phyloP scores from a whole-genome alignment of 169 alveolate genomes.

The Condylostoma magnum region DNA sequence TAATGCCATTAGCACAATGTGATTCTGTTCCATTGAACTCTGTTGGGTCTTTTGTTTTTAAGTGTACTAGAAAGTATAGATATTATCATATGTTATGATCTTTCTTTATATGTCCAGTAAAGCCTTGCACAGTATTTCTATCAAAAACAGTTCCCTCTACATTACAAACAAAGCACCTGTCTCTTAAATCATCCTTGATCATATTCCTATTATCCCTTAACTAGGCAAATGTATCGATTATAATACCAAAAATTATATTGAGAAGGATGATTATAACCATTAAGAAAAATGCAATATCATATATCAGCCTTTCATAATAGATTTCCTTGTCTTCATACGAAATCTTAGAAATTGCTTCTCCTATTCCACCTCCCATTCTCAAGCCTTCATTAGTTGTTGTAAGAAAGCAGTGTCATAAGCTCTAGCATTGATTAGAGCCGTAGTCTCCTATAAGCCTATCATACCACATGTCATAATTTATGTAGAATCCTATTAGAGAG shows the following conservation, averaged over 20 bases:
- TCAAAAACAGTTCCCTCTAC: constrained; percentile 7
- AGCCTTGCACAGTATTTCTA: not conserved
- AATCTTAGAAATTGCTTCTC: constrained; percentile 29
- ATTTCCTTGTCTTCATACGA: not conserved
- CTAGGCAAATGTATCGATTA: constrained; percentile 52
- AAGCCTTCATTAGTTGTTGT: constrained; percentile 28
- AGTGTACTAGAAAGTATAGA: constrained; percentile 28
- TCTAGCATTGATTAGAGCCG: not conserved
- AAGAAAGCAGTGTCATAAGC: constrained; percentile 23
- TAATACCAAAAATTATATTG: constrained; percentile 44
- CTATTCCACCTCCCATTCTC: constrained; percentile 38
- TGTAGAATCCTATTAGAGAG: constrained; percentile 17
- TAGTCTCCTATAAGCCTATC: not conserved
- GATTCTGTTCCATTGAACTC: constrained; percentile 72
- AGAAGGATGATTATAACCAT: constrained; percentile 36
- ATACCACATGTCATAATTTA: constrained; percentile 29
- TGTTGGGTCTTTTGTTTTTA: constrained; percentile 40
- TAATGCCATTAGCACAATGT: no score
- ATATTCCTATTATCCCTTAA: constrained; percentile 36
- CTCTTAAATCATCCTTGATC: not conserved
- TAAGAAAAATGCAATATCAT: constrained; percentile 45
- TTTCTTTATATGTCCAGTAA: constrained; percentile 20
- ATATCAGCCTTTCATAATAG: constrained; percentile 32
- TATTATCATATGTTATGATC: constrained; percentile 44
- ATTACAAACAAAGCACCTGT: constrained; percentile 38